Base-by-base conservation (phyloP, 2,329 filamentous ascomycete genomes). In the Calonectria hongkongensis region DNA sequence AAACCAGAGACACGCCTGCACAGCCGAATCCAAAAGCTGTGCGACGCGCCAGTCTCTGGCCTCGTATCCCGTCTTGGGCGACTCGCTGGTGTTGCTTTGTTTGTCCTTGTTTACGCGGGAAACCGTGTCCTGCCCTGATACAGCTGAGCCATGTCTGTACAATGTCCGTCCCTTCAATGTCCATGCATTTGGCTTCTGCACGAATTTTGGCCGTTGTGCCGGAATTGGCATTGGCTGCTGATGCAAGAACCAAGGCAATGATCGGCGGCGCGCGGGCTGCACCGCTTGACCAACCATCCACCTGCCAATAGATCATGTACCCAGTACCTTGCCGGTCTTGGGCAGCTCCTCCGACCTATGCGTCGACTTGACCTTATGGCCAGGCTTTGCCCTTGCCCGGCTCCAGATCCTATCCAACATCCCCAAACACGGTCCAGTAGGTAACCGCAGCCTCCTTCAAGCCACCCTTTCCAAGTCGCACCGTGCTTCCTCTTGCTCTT, bases 201-300 rank as follows among this genome's bases (percentile, higher is more conserved):
- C 68, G 25, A 45, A 51, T 62, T 60, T 48, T 65, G 51, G 68
- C 25, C 63, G 56, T 48, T 48, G 64, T 67, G 56, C 68, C 63
- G 51, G 69, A 67, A 67, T 47, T 67, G 36, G 50, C 50, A 68
- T 68, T 65, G 48, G 58, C 28, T 65, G 58, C 58, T 56, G 41
- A 47, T 68, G 48, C 65, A 65, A 68, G 60, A 72, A 64, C 65
- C 70, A 65, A 72, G 70, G 70, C 65, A 68, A 62, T 65, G 70
- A 72, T 72, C 70, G 65, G 64, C 69, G 33, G 60, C 45, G 43
- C 65, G 50, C 56, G 58, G 58, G 48, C 64, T 71, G 54, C 69
- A 67, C 60, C 51, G 62, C 62, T 66, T 27, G 50, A 62, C 56
- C 66, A 50, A 58, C 28, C 69, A 71, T 54, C 62, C 54, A 63